Evolutionary conservation across 108 stramenopile genomes (phyloP).

Genomic region (Skeletonema tropicum): DNA sequence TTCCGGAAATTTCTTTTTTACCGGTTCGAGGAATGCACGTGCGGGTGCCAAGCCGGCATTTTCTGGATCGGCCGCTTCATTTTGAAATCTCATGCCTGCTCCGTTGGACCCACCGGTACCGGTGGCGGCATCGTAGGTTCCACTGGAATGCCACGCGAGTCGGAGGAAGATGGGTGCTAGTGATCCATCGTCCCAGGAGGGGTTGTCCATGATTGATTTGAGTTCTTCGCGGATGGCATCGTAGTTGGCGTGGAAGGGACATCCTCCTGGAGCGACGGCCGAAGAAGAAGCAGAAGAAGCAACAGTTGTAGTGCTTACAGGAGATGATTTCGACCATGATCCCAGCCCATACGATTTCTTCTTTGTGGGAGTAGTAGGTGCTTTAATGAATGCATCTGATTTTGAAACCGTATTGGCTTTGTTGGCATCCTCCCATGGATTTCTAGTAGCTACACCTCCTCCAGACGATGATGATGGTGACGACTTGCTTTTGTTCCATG

Average conservation of each 20-base stretch:
- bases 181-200: constrained; percentile 56
- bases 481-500: background rate
- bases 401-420: background rate
- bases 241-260: constrained; percentile 23
- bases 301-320: constrained; percentile 20
- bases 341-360: background rate
- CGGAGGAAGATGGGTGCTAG: constrained; percentile 71
- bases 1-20: constrained; percentile 62
- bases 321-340: constrained; percentile 11
- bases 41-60: constrained; percentile 76
- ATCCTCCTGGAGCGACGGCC: background rate
- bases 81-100: constrained; percentile 78
- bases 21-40: constrained; percentile 56
- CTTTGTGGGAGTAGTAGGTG: background rate
- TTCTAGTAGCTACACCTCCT: constrained; percentile 16
- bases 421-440: constrained; percentile 3
- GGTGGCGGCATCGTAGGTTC: constrained; percentile 60
- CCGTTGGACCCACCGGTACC: constrained; percentile 82
- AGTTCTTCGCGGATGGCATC: constrained; percentile 46
- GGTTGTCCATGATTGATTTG: constrained; percentile 40
- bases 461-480: constrained; percentile 10
- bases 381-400: background rate
- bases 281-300: background rate
- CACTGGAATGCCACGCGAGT: constrained; percentile 83
- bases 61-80: constrained; percentile 73